Percentiles rank a stretch among this genome's conserved stretches.
phyloP scores from a whole-genome alignment of 139 green algal species.

The Chlorella vulgaris region DNA sequence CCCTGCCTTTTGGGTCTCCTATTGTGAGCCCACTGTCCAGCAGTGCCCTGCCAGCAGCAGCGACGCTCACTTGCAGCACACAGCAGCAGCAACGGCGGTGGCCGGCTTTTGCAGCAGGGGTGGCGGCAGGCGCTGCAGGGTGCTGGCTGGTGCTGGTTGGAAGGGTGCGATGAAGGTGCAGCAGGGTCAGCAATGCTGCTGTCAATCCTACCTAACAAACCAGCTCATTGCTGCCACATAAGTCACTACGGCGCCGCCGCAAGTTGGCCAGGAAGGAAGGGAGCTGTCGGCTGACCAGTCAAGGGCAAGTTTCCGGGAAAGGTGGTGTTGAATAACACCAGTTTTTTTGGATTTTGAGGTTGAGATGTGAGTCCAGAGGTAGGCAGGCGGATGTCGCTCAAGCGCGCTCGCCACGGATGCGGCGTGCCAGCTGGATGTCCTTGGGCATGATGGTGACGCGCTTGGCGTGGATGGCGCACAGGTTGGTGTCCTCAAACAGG shows the following conservation, averaged over 20 bases:
- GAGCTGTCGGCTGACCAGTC: neutral
- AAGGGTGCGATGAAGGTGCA: neutral
- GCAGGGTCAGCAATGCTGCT: neutral
- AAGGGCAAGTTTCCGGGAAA: neutral
- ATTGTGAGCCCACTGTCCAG: neutral
- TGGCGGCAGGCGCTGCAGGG: neutral
- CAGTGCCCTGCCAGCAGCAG: neutral
- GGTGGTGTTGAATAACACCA: constrained; percentile 4
- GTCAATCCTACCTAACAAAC: too few species aligned
- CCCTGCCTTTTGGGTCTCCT: constrained; percentile 12
- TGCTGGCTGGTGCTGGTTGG: neutral
- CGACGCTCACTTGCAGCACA: neutral
- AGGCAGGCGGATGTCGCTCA: constrained; percentile 22
- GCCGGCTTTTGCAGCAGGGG: constrained; percentile 16
- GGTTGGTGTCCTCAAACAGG: constrained; percentile 90
- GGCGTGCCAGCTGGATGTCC: constrained; percentile 95
- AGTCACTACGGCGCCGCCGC: neutral
- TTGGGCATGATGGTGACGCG: constrained; percentile 98
- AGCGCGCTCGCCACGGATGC: constrained; percentile 87
- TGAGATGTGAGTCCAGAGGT: neutral
- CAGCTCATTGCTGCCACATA: too few species aligned
- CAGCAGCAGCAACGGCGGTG: neutral
- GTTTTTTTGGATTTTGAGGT: neutral
- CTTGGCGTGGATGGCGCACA: constrained; percentile 79
- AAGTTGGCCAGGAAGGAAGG: too few species aligned